Conservation (phyloP, 768 basidiomycete genomes). For the Macrolepiota albuminosa region DNA sequence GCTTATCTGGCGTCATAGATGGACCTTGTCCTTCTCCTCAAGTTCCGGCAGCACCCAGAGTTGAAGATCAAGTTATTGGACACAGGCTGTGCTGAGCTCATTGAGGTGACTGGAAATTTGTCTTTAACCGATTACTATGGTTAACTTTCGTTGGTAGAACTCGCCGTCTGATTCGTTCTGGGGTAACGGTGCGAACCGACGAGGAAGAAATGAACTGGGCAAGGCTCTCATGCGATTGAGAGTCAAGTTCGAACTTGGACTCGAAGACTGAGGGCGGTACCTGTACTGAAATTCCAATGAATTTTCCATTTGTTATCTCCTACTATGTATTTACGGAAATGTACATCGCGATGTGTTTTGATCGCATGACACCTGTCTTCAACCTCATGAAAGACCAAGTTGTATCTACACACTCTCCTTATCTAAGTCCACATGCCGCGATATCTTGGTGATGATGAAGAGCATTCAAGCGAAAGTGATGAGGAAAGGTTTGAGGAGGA, state of each 20-base stretch:
- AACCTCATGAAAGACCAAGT: not conserved
- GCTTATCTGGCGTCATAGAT: conserved; percentile 39
- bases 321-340: too few species aligned
- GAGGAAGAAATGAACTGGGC: conserved; percentile 70
- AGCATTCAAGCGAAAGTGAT: conserved; percentile 11
- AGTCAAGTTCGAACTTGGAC: conserved; percentile 37
- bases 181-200: conserved; percentile 61
- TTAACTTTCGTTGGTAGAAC: conserved; percentile 34
- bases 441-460: conserved; percentile 7
- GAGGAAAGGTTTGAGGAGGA: conserved; percentile 13
- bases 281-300: not conserved
- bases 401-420: not conserved
- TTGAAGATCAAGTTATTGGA: conserved; percentile 52
- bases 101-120: conserved; percentile 45
- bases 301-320: not conserved
- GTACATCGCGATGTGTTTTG: not conserved
- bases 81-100: conserved; percentile 62
- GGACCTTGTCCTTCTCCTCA: conserved; percentile 58
- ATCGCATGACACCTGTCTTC: not conserved
- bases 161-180: conserved; percentile 72
- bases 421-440: not conserved
- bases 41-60: conserved; percentile 66
- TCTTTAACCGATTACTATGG: not conserved
- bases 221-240: conserved; percentile 64
- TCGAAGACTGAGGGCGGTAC: not conserved